These are phyloP conservation scores for Chaetomidium leptoderma DNA, from an alignment of 495 filamentous ascomycete genomes.

Conservation along the genomic window DNA sequence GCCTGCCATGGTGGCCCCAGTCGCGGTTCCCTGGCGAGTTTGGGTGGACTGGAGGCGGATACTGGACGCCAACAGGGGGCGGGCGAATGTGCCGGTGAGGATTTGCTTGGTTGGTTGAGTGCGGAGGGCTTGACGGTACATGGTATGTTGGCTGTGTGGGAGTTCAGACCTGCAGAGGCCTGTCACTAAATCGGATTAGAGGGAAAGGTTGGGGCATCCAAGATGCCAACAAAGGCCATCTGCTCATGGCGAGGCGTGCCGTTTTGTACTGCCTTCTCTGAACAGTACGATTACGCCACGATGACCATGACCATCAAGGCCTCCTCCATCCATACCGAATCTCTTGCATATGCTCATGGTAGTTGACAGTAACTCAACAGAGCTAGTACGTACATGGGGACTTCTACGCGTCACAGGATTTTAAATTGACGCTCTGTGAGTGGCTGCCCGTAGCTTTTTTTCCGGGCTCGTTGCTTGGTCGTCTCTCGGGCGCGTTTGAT, in stretches of 20 bases:
- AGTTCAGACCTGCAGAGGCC: neutral
- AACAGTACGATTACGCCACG: too few relatives aligned
- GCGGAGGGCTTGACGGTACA: slow-evolving; percentile 12
- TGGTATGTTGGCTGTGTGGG: neutral
- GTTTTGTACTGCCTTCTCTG: too few relatives aligned
- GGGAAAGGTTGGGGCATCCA: neutral
- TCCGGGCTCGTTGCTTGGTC: neutral
- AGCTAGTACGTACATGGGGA: neutral
- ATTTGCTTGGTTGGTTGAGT: neutral
- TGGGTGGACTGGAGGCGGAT: slow-evolving; percentile 10
- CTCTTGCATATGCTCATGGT: neutral
- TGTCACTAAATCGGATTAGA: neutral
- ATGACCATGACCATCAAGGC: too few relatives aligned
- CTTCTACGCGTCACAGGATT: slow-evolving; percentile 14
- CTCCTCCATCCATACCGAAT: too few relatives aligned
- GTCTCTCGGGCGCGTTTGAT: neutral
- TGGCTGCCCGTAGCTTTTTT: slow-evolving; percentile 7
- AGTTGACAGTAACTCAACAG: neutral
- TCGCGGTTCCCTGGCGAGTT: neutral
- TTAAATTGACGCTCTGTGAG: slow-evolving; percentile 6
- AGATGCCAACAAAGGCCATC: neutral
- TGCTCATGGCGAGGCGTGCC: neutral
- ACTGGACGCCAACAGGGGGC: neutral
- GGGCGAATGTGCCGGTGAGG: neutral
- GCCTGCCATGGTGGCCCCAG: neutral